Percentiles rank a stretch among this genome's conserved stretches.
Conservation (phyloP, 2,329 filamentous ascomycete genomes). For the Exophiala oligosperma region DNA sequence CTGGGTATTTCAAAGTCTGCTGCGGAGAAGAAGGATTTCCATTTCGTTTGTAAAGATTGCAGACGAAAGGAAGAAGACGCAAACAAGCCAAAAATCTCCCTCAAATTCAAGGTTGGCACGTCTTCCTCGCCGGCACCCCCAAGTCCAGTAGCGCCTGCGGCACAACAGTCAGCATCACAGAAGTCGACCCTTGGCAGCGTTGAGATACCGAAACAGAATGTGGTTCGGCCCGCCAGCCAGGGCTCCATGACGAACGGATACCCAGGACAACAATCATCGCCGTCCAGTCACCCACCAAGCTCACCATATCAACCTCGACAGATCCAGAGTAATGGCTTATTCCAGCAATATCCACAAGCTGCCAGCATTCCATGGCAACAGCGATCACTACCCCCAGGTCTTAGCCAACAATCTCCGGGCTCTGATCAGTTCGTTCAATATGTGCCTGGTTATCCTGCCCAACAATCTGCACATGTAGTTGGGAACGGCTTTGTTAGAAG, state of each 20-base stretch:
- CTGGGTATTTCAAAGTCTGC: slow-evolving; percentile 75
- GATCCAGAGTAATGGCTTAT: slow-evolving; percentile 16
- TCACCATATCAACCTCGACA: slow-evolving; percentile 5
- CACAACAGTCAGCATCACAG: no score
- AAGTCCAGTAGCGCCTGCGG: slow-evolving; percentile 9
- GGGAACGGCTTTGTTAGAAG: slow-evolving; percentile 30
- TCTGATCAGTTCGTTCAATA: slow-evolving; percentile 9
- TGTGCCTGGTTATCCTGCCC: slow-evolving; percentile 24
- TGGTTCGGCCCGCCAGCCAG: slow-evolving; percentile 3
- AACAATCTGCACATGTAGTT: slow-evolving; percentile 35
- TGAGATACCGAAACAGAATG: slow-evolving; percentile 12
- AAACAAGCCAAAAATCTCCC: slow-evolving; percentile 60
- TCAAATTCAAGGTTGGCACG: slow-evolving; percentile 57
- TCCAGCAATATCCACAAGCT: slow-evolving; percentile 34
- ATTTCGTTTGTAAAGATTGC: slow-evolving; percentile 81
- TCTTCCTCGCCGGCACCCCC: slow-evolving; percentile 28
- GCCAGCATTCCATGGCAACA: slow-evolving; percentile 5
- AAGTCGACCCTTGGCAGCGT: slow-evolving; percentile 15
- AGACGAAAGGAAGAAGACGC: slow-evolving; percentile 65
- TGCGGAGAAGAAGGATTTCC: slow-evolving; percentile 82
- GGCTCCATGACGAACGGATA: slow-evolving; percentile 25
- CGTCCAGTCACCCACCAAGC: slow-evolving; percentile 8
- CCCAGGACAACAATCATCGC: slow-evolving; percentile 26
- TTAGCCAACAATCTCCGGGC: neutral
- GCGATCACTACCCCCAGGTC: neutral